phyloP scores from a whole-genome alignment of 73 alveolate genomes.

The Blepharisma japonicum region DNA sequence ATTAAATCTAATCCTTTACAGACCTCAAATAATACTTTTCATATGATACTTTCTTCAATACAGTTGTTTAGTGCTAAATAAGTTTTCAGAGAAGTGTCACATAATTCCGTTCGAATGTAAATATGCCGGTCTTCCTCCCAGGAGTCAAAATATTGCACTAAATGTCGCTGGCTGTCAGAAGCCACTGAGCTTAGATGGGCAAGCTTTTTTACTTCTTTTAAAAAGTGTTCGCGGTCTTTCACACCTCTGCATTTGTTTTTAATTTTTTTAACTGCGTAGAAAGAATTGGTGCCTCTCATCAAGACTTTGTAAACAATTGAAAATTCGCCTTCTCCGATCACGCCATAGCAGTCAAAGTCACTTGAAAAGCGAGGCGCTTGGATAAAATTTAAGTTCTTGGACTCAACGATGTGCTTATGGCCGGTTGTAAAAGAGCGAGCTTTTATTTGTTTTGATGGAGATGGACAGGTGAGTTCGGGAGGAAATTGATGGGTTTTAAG shows the following conservation, averaged over 20 bases:
- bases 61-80: background rate
- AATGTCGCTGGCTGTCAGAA: background rate
- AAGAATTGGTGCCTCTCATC: background rate
- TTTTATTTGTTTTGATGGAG: background rate
- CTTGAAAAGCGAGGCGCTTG: background rate
- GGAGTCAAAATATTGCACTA: slow-evolving; percentile 26
- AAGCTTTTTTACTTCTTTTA: slow-evolving; percentile 7
- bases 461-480: background rate
- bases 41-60: background rate
- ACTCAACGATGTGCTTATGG: slow-evolving; percentile 1
- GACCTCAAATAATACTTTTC: background rate
- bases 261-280: slow-evolving; percentile 12
- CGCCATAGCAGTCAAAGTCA: background rate
- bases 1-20: background rate
- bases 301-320: background rate
- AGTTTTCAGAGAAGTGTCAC: slow-evolving; percentile 5
- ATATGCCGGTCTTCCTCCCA: slow-evolving; percentile 15
- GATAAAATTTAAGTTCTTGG: background rate
- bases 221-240: background rate
- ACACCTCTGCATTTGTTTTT: slow-evolving; percentile 10
- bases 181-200: background rate
- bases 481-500: slow-evolving; percentile 4
- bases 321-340: slow-evolving; percentile 21
- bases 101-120: slow-evolving; percentile 20
- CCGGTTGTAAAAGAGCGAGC: background rate